These are phyloP conservation scores for Microbotryomycetes sp. DNA, from an alignment of 1,284 basidiomycete genomes.

Conservation along the genomic window DNA sequence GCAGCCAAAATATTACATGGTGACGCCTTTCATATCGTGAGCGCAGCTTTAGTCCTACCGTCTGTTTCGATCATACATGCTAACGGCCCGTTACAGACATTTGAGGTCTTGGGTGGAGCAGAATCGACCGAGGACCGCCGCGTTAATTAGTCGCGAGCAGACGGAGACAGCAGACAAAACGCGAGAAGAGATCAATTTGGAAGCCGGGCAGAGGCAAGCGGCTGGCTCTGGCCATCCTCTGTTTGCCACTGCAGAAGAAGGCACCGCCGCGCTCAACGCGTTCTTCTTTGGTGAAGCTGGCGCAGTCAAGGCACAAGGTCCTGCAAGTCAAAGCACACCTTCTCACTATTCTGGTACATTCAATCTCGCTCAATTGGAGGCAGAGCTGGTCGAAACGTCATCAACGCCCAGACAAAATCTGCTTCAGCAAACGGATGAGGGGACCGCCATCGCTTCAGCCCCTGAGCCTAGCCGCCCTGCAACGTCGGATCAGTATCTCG, in stretches of 20 bases:
- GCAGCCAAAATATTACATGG: slow-evolving; percentile 81
- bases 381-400: not conserved
- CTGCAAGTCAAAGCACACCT: not conserved
- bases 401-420: not conserved
- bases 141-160: not conserved
- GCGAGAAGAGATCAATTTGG: no score
- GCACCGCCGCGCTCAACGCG: slow-evolving; percentile 25
- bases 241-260: slow-evolving; percentile 23
- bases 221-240: no score
- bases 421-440: not conserved
- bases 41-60: slow-evolving; percentile 32
- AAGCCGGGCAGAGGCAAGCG: no score
- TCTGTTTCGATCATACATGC: not conserved
- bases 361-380: not conserved
- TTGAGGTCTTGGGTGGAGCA: slow-evolving; percentile 35
- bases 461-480: no score
- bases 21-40: slow-evolving; percentile 88
- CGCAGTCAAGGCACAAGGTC: not conserved
- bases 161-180: not conserved
- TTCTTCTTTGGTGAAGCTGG: slow-evolving; percentile 28
- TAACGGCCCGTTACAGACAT: slow-evolving; percentile 17
- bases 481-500: no score
- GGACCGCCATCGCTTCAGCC: not conserved
- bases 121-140: slow-evolving; percentile 21
- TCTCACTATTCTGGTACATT: not conserved